Evolutionary conservation across 805 yeast species (phyloP), one percentile per base, ranked within the genome.

Genomic region (Yamadazyma paraphyllophila): DNA sequence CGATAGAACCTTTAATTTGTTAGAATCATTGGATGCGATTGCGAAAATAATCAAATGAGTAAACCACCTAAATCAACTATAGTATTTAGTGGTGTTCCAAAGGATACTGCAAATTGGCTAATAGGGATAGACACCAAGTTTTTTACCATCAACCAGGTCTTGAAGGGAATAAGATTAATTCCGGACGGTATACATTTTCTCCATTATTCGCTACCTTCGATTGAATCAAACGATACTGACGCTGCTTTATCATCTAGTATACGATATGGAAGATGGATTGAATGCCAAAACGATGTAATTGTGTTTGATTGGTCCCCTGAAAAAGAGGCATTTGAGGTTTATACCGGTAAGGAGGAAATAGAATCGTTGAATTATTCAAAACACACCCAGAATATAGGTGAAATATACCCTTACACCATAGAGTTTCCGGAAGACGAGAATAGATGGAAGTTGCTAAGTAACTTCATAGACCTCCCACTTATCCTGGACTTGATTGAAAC

Each of bases 111-210:
- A 20, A 49, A 56, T 34, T 56, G 62, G 57, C 44, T 60, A 14
- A 31, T 65, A 3, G 84, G 84, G 1, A 69, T 79, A 20, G 83
- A 80, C 48, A 56, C 73, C 15, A 74, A 69, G 48, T 78, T 74
- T 56, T 77, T 79, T 64, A 65, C 63, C 30, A 55, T 74, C 7
- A 71, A 67, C 20, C 47, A 59, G 8, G 45, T 61, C 2, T 62
- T 78, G 17, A 65, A 60, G 46, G 88, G 88, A 1, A 68, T 83
- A 50, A 80, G 80, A 50, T 59, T 62, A 13, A 63, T 83, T 3
- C 71, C 78, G 0, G 46, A 58, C 3, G 88, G 88, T 0, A 39
- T 71, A 0, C 88, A 83, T 58, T 59, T 80, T 1, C 52, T 82
- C 10, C 88, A 83, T 59, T 72, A 76, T 61, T 75, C 79, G 0